Base-by-base conservation (phyloP, 75 land plant genomes). In the Chamaecyparis obtusa region DNA sequence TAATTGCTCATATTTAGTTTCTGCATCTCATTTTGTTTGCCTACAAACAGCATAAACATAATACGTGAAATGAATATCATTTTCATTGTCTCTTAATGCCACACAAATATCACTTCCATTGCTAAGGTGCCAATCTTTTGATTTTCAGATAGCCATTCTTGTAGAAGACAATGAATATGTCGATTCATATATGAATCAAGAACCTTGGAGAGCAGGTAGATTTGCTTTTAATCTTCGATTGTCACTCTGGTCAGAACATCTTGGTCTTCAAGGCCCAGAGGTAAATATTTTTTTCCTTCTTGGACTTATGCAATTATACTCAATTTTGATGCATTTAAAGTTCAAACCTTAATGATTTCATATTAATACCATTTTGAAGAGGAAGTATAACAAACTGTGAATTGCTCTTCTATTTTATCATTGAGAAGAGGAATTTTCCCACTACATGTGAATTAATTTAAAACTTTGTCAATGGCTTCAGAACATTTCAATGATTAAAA, bases 231-330 rank as follows among this genome's bases (percentile, higher is more conserved):
- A 94, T 81, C 91, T 98, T 49, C 95, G 99, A 21, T 90, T 92
- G 60, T 93, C 99, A 54, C 87, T 98, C 19, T 98, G 99, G 99
- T 90, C 92, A 54, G 99, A 98, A 90, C 99, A 98, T 84, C 95
- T 98, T 87, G 99, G 99, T 86, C 88, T 98, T 82, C 91, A 87
- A 56, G 21, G 85, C 2, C 90, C 91, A 78, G 95, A 98, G 93
- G 96, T 97, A 75, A 57, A 89, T 87, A 8, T 60, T 17, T 44
- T 35, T 49, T 13, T 21, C n/a, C 1, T 81, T 46, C 27, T 37
- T 3, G 33, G 54, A 27, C 48, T 46, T n/a, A 46, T 27, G 51
- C 30, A 46, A 11, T 24, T 78, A 43, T 33, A 41, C 44, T 51
- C 16, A 11, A 51, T 51, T 51, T 51, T 51, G 16, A 36, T 3